Base-by-base conservation (phyloP, 352 stramenopile species). In the Phytophthora constricta region DNA sequence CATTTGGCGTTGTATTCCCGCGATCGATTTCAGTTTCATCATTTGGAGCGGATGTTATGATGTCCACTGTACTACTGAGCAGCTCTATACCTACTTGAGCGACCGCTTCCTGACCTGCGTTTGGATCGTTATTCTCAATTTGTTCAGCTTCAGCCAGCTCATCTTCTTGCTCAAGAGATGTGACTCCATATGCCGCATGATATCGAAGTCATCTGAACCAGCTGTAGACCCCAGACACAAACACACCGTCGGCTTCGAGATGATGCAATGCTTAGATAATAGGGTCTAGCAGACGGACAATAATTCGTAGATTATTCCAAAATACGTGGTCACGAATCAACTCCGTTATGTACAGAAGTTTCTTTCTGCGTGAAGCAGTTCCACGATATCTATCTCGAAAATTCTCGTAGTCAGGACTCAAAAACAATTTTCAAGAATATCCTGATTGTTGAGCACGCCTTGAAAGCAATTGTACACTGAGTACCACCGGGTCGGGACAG, bases 301-400 rank as follows among this genome's bases (percentile, higher is more conserved):
- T 37, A 1, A 27, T 39, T 23, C 25, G 14, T 34, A 42, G 41
- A 25, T 20, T 42, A n/a, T 11, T 41, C 27, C 47, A 54, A 41
- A 25, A 54, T 10, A 7, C 8, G n/a, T 54, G 4, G 47, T 54
- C 47, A 25, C 27, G 16, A 23, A 54, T 17, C 27, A 54, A 23
- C 16, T 20, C 25, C 13, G n/a, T 42, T 16, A 54, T 8, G 34
- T 54, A 54, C 3, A 8, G 16, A 7, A 54, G 27, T 42, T 54
- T 54, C 8, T 33, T 54, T 41, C 17, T 11, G 17, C 27, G 17
- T 17, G 27, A 3, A 7, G 25, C 25, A 17, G 47, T 54, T 14
- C 26, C 47, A 23, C 47, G 47, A 42, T 54, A 54, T 17, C 47
- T 16, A 42, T 54, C 47, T 17, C 47, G 25, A 42, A 41, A 54